Evolutionary conservation across 2,329 filamentous ascomycete species (phyloP).

Genomic region (Pyrenochaeta sp.): DNA sequence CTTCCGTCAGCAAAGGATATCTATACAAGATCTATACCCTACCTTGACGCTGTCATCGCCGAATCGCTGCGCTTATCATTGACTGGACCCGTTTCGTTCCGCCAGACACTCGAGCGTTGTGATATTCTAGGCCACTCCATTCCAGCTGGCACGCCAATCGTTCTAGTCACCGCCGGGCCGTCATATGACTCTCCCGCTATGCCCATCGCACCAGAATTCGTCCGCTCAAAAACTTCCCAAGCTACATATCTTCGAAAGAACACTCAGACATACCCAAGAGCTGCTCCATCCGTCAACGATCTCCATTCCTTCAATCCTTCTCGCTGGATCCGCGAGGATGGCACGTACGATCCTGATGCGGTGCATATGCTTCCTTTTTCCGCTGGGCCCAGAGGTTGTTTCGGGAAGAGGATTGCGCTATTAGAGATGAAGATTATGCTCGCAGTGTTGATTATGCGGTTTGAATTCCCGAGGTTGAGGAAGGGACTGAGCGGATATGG

Average conservation of each 20-base stretch:
- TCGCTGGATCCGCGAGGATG: constrained; percentile 43
- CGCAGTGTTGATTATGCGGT: constrained; percentile 7
- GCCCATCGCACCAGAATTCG: background rate
- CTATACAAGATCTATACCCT: constrained; percentile 1
- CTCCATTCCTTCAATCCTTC: constrained; percentile 35
- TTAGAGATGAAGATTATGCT: constrained; percentile 15
- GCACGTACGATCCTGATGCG: constrained; percentile 25
- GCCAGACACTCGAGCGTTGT: constrained; percentile 5
- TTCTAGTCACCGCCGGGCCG: constrained; percentile 14
- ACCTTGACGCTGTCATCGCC: constrained; percentile 14
- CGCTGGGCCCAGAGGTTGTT: constrained; percentile 13
- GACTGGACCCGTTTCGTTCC: constrained; percentile 10
- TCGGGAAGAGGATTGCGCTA: constrained; percentile 15
- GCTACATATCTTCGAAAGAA: background rate
- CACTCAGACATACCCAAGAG: background rate
- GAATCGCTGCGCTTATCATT: constrained; percentile 9
- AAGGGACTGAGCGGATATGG: constrained; percentile 10
- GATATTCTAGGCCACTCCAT: constrained; percentile 9
- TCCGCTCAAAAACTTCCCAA: constrained; percentile 3
- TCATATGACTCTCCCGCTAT: constrained; percentile 3
- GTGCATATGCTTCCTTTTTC: constrained; percentile 14
- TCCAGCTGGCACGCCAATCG: constrained; percentile 9
- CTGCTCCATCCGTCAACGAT: background rate
- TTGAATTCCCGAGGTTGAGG: constrained; percentile 6
- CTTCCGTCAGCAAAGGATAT: constrained; percentile 4